Conservation (phyloP, 768 basidiomycete genomes). For the Collybia mongolica region DNA sequence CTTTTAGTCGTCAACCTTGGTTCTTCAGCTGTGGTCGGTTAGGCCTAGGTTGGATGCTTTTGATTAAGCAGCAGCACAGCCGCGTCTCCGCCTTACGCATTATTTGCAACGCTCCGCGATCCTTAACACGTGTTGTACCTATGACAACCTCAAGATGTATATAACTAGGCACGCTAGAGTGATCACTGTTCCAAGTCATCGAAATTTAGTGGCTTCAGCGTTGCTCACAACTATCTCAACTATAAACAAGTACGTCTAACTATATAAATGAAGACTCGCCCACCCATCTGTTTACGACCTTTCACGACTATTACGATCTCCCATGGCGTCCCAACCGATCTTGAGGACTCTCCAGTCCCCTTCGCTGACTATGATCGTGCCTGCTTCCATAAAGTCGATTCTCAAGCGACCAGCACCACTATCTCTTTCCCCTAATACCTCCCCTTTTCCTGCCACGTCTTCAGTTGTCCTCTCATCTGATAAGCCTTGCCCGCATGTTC, state of each 20-base stretch:
- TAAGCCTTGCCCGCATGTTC: slow-evolving; percentile 51
- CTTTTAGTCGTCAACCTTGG: no score
- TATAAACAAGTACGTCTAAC: slow-evolving; percentile 17
- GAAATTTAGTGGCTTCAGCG: slow-evolving; percentile 13
- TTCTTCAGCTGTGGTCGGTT: no score
- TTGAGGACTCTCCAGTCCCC: slow-evolving; percentile 34
- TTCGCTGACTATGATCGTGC: slow-evolving; percentile 23
- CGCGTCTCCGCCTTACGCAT: no score
- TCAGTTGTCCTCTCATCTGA: slow-evolving; percentile 29
- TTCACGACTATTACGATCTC: slow-evolving; percentile 21
- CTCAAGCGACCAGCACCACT: slow-evolving; percentile 39
- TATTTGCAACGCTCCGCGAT: no score
- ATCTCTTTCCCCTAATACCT: slow-evolving; percentile 32
- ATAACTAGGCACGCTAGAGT: neutral
- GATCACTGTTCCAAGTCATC: slow-evolving; percentile 4
- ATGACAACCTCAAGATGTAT: slow-evolving; percentile 13
- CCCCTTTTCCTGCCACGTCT: slow-evolving; percentile 28
- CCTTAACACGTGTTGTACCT: slow-evolving; percentile 6
- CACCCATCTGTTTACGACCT: slow-evolving; percentile 19
- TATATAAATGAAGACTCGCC: slow-evolving; percentile 22
- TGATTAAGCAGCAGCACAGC: no score
- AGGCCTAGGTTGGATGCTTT: no score
- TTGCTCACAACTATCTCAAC: slow-evolving; percentile 11
- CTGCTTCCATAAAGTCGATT: slow-evolving; percentile 30
- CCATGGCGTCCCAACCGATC: slow-evolving; percentile 37